Evolutionary conservation across 2,329 filamentous ascomycete species (phyloP), one percentile per base, ranked within the genome.

Genomic region (Fusarium acutatum): DNA sequence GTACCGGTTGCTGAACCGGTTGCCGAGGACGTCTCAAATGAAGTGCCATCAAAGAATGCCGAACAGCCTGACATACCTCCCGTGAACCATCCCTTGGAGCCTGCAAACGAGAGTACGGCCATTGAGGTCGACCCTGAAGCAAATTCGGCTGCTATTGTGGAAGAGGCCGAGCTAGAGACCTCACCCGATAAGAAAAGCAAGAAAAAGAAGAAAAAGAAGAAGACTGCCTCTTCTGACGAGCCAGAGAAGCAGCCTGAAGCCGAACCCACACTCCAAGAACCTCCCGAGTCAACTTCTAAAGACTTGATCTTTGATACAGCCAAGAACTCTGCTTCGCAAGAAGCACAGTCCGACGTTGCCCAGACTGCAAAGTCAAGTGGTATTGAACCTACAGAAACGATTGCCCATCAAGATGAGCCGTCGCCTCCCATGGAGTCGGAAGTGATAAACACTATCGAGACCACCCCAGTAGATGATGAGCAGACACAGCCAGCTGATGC

Each of bases 171-270:
- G 26, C 34, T 60, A 38, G 72, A 76, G 44, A 49, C 47, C n/a
- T 32, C 50, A 13, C 32, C 72, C 7, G 68, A 75, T 30, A 79
- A 76, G 58, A 76, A 73, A 71, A 74, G 65, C 61, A 84, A 77
- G 75, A 84, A 78, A 74, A 83, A 82, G 24, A 85, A 82, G 80
- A 85, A 77, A 7, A 79, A 79, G 62, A 74, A 79, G 64, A 78
- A 77, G 65, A 68, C 61, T 32, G 47, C 61, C 22, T 43, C 69
- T 28, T 43, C 63, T 28, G 73, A 75, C 22, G 69, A 74, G 38
- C 49, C 41, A 20, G 75, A 74, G 54, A 60, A 71, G 38, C 70
- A 66, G 22, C 54, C 43, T 6, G 74, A 77, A 43, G 59, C 47
- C 18, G 74, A 74, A 15, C 18, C 41, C 10, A 41, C 50, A 28